Evolutionary conservation across 176 grass and related monocot species (phyloP), one percentile per base, ranked within the genome.

Genomic region (Oryza australiensis): DNA sequence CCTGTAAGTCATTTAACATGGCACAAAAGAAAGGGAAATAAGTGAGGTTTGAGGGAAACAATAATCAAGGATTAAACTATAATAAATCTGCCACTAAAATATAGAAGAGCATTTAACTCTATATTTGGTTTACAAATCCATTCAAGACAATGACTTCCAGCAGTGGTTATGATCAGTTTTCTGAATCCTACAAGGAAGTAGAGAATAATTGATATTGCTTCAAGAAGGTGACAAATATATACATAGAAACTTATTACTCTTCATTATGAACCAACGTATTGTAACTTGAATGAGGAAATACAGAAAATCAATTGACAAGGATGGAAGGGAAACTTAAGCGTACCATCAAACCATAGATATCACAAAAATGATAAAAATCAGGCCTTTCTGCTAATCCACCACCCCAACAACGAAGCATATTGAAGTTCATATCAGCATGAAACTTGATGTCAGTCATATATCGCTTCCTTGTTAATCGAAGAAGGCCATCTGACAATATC

Each of bases 381-480:
- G 90, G 90, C n/a, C 90, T 93, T 85, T 95, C 96, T 64, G 96
- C 82, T 48, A 98, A 82, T 67, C 93, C 93, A 46, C 96, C 96
- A 78, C 96, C 96, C 96, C 96, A 98, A 73, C 96, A 98, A 8
- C 93, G 86, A 59, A 98, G 70, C 96, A 98, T 98, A 80, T 98
- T 95, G 42, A 98, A 98, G 84, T 95, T 95, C 96, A 98, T 98
- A 77, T 95, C 92, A 70, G 92, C 86, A 2, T 98, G 96, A 40
- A 98, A 98, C 74, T 93, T 95, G 27, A 98, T 98, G 72, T 98
- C 96, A 0, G 88, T 83, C 91, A 93, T 95, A 75, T 98, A 98
- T 51, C 96, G 82, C 73, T 88, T 77, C 75, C 95, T 95, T 84
- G 96, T 85, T 78, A 98, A 84, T 45, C 91, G 82, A 85, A 98